These are phyloP conservation scores for Phytopythium helicoides DNA, from an alignment of 352 stramenopile species.

Conservation along the genomic window DNA sequence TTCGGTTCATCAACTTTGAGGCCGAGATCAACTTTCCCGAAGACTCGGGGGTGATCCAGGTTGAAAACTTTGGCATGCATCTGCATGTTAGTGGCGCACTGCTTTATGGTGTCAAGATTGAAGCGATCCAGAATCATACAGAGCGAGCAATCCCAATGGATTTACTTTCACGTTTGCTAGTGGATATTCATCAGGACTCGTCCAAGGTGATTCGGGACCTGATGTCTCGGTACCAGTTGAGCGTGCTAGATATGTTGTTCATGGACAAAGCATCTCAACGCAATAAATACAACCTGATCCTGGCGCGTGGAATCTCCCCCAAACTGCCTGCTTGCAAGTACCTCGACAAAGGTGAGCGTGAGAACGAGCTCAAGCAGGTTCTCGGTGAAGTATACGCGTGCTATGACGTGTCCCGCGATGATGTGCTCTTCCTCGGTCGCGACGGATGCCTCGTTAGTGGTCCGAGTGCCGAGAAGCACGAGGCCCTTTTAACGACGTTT, in stretches of 20 bases:
- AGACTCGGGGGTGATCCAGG: constrained; percentile 91
- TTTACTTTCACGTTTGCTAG: constrained; percentile 91
- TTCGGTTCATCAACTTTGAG: constrained; percentile 97
- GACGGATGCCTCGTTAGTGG: constrained; percentile 92
- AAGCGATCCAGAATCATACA: constrained; percentile 93
- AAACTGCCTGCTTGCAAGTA: constrained; percentile 95
- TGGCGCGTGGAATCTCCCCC: constrained; percentile 95
- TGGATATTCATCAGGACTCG: constrained; percentile 94
- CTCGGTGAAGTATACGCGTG: constrained; percentile 90
- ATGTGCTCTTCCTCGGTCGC: constrained; percentile 92
- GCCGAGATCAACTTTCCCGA: constrained; percentile 95
- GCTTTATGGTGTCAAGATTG: constrained; percentile 82
- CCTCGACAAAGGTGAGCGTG: constrained; percentile 96
- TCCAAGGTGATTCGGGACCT: constrained; percentile 93
- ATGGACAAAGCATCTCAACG: constrained; percentile 89
- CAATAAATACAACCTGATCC: constrained; percentile 97
- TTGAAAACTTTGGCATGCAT: constrained; percentile 94
- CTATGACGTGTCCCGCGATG: constrained; percentile 96
- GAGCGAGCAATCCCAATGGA: constrained; percentile 97
- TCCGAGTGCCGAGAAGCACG: constrained; percentile 85
- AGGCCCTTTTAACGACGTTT: constrained; percentile 95
- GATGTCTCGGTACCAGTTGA: constrained; percentile 92
- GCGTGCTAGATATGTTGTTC: constrained; percentile 93
- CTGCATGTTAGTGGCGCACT: constrained; percentile 66
- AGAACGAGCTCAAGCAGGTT: constrained; percentile 96